Evolutionary conservation across 2,329 filamentous ascomycete species (phyloP), one percentile per base, ranked within the genome.

Genomic region (Stylonectria norvegica): DNA sequence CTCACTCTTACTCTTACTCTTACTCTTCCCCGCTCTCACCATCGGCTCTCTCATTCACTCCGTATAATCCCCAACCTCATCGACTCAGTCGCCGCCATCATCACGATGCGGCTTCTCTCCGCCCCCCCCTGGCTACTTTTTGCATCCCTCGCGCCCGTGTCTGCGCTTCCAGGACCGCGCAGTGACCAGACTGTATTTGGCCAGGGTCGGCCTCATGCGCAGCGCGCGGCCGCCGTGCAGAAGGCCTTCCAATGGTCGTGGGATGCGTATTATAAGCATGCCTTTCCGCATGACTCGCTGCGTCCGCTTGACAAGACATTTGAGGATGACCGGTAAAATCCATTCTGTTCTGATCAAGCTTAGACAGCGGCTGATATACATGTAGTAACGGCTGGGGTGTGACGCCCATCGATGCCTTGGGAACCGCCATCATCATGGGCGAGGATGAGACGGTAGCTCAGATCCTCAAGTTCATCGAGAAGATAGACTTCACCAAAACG

Each of bases 301-400:
- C 72, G 70, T 46, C 87, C 89, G 0, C 70, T 86, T 11, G 76
- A 73, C 28, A 86, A 88, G 50, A 65, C 64, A 1, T 83, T 67
- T 44, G 71, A 71, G 16, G 81, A 95, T 61, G 85, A 86, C 39
- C 76, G 85, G 86, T 88, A 67, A 49, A 69, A 89, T 94, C n/a
- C n/a, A 20, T n/a, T 10, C 28, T 42, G 15, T 40, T 35, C 4
- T 12, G 5, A 7, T 11, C 9, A 6, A 4, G 6, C 11, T 16
- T 7, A 15, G 19, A 28, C 42, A 16, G 7, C 5, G 30, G 7
- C 30, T 32, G 16, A 32, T 9, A 7, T 7, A 5, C 8, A 7
- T 8, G 7, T 32, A 90, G 86, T 47, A 90, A 90, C 57, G 83
- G 80, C 38, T 95, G 89, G 89, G 89, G 88, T 17, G 86, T 87